phyloP scores from a whole-genome alignment of 345 rosid species.

The Pistacia integerrima region DNA sequence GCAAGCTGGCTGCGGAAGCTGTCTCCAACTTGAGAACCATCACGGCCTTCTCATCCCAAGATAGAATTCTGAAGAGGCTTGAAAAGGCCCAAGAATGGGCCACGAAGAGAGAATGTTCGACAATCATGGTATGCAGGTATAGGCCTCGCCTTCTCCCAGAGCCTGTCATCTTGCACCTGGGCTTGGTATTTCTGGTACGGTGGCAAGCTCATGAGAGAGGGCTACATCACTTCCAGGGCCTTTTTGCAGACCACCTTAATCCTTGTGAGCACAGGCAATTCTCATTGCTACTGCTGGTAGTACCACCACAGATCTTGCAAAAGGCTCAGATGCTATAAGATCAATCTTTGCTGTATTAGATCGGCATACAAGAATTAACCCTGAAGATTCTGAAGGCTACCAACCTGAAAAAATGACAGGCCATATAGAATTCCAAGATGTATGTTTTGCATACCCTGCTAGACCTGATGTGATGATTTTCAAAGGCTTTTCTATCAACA shows the following conservation, averaged over 20 bases:
- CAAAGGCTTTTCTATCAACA: conserved; percentile 43
- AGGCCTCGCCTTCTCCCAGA: conserved; percentile 46
- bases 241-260: conserved; percentile 57
- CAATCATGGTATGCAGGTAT: conserved; percentile 66
- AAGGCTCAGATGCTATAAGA: conserved; percentile 45
- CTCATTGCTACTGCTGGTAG: conserved; percentile 64
- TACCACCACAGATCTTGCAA: conserved; percentile 57
- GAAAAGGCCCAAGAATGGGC: conserved; percentile 49
- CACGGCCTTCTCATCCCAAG: conserved; percentile 70
- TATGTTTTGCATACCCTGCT: conserved; percentile 60
- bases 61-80: conserved; percentile 52
- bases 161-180: conserved; percentile 39
- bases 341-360: conserved; percentile 56
- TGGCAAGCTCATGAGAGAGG: conserved; percentile 49
- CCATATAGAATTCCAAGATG: conserved; percentile 38
- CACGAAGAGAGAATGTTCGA: conserved; percentile 45
- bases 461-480: conserved; percentile 53
- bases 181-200: conserved; percentile 68
- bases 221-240: conserved; percentile 40
- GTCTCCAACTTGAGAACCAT: conserved; percentile 60
- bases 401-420: conserved; percentile 40
- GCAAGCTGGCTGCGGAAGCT: conserved; percentile 63
- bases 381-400: conserved; percentile 48
- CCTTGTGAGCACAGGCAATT: conserved; percentile 47
- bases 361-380: conserved; percentile 47